Evolutionary conservation across 257 asterid species (phyloP), one percentile per base, ranked within the genome.

Genomic region (Solanum sejunctum): DNA sequence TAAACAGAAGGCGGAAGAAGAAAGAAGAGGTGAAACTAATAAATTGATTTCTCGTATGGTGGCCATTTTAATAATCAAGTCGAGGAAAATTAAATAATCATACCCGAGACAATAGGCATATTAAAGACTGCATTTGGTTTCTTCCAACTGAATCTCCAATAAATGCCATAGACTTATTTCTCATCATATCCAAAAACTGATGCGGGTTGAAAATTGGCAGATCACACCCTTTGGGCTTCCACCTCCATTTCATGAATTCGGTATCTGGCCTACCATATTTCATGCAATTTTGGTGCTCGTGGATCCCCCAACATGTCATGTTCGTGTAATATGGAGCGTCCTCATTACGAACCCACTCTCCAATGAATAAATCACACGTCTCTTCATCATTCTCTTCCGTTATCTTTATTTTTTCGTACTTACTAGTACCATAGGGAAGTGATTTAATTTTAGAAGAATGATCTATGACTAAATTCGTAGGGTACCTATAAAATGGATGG

Each of bases 281-380:
- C 93, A 92, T 91, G 92, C 95, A 92, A 87, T 92, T 91, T 18
- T 92, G 95, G 63, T 91, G 95, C 78, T 92, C 93, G 12, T 92
- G 94, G 82, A 92, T 92, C 17, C 90, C 93, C 92, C 94, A 92
- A 56, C 93, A 91, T 20, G 93, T 92, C 55, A 16, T 43, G 81
- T 92, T 91, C 41, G 94, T 91, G 85, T 92, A 92, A 83, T 91
- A 92, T 0, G 95, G 95, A 47, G 75, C 94, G 1, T 86, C 88
- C 70, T 89, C 90, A 39, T 92, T 80, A 43, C 87, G 94, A 17
- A 92, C 85, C 94, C 94, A 92, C 10, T 92, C 93, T 18, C 95
- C 94, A 41, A 91, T 54, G 21, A 88, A 91, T 18, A 91, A 85
- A 13, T 91, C 93, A 36, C 94, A 91, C 21, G 64, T 84, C 12